Evolutionary conservation across 2,329 filamentous ascomycete genomes (phyloP).

Genomic region (Neofusicoccum parvum): DNA sequence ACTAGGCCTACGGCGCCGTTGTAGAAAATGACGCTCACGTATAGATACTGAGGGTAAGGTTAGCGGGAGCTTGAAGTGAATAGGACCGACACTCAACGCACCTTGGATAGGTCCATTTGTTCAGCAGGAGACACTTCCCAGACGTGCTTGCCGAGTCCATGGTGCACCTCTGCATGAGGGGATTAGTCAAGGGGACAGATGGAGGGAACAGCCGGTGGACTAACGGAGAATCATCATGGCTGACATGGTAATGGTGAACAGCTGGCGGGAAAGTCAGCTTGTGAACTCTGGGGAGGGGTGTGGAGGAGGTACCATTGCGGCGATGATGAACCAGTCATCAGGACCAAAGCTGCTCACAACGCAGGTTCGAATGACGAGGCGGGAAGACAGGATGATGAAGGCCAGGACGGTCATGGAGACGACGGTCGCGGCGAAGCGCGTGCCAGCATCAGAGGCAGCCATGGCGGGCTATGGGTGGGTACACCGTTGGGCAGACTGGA

Average conservation of each 20-base stretch:
- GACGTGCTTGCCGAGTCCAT: constrained; percentile 13
- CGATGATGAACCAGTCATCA: constrained; percentile 16
- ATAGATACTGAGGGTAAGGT: constrained; percentile 26
- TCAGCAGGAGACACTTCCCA: neutral
- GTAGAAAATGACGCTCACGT: constrained; percentile 36
- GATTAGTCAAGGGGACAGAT: neutral
- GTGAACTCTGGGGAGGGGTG: neutral
- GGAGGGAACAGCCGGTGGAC: neutral
- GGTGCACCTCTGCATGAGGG: neutral
- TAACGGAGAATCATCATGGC: neutral
- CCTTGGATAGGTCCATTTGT: neutral
- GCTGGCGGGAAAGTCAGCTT: neutral
- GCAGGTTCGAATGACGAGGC: neutral
- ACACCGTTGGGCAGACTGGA: neutral
- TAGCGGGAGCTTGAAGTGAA: neutral
- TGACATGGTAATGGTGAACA: constrained; percentile 5
- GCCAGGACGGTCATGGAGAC: constrained; percentile 16
- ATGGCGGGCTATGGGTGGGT: neutral
- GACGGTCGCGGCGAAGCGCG: constrained; percentile 12
- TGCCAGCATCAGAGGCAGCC: neutral
- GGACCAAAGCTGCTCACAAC: constrained; percentile 10
- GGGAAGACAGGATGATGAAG: neutral
- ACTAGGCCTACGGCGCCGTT: constrained; percentile 35
- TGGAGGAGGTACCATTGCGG: constrained; percentile 2
- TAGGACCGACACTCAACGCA: neutral